Conservation (phyloP, 1,284 basidiomycete genomes). For the Austroboletus niveus region DNA sequence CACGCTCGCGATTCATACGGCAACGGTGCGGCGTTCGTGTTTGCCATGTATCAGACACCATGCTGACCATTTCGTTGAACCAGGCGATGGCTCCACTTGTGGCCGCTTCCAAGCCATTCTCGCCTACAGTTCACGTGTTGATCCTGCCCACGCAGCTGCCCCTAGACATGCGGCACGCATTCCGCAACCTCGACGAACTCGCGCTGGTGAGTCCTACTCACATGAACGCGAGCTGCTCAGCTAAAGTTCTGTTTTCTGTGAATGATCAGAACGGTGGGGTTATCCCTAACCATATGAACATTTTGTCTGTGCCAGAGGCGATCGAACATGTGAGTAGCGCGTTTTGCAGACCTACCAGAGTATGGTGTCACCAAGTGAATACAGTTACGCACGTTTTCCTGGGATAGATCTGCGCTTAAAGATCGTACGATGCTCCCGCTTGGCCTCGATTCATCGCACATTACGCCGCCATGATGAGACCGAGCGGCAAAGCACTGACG, state of each 20-base stretch:
- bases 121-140: constrained; percentile 67
- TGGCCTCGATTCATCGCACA: constrained; percentile 41
- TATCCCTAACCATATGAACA: constrained; percentile 75
- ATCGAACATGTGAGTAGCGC: constrained; percentile 51
- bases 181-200: constrained; percentile 65
- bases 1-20: constrained; percentile 53
- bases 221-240: background rate
- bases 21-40: constrained; percentile 41
- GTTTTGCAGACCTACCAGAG: background rate
- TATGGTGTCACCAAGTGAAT: constrained; percentile 4
- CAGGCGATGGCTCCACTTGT: constrained; percentile 55
- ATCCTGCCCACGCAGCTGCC: constrained; percentile 71
- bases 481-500: background rate
- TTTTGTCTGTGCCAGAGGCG: constrained; percentile 59
- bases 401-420: constrained; percentile 32
- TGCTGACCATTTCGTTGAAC: background rate
- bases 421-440: constrained; percentile 56
- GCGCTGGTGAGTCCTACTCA: constrained; percentile 45
- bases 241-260: background rate
- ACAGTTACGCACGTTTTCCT: constrained; percentile 23
- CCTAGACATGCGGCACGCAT: constrained; percentile 59
- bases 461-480: constrained; percentile 6
- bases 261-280: constrained; percentile 53
- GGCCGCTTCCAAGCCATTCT: constrained; percentile 56
- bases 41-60: background rate